Conservation (phyloP, 2,329 filamentous ascomycete genomes). For the Drechmeria coniospora region DNA sequence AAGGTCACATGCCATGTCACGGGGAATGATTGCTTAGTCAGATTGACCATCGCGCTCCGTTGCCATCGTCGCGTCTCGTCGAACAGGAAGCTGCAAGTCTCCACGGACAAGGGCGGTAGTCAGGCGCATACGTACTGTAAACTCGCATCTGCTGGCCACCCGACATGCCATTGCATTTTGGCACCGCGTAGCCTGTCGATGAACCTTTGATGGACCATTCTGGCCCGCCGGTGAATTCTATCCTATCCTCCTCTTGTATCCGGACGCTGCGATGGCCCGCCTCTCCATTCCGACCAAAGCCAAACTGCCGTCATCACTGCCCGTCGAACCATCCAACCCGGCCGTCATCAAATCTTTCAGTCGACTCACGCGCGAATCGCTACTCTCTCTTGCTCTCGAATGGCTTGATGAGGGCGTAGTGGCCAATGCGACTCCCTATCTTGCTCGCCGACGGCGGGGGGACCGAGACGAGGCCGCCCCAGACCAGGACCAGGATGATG, state of each 20-base stretch:
- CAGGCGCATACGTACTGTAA: too few relatives aligned
- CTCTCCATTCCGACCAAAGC: constrained; percentile 56
- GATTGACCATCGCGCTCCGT: too few relatives aligned
- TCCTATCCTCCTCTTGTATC: background rate
- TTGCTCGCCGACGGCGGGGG: constrained; percentile 11
- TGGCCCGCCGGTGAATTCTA: too few relatives aligned
- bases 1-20: too few relatives aligned
- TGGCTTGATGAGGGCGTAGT: constrained; percentile 61
- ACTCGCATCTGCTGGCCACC: too few relatives aligned
- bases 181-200: too few relatives aligned
- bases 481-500: constrained; percentile 28
- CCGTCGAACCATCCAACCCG: constrained; percentile 48
- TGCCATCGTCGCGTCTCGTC: too few relatives aligned
- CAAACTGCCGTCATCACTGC: constrained; percentile 55
- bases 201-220: too few relatives aligned
- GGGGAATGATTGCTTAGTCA: too few relatives aligned
- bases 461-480: constrained; percentile 5
- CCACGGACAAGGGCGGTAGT: too few relatives aligned
- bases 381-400: constrained; percentile 56
- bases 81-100: too few relatives aligned
- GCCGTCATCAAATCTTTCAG: constrained; percentile 50
- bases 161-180: too few relatives aligned
- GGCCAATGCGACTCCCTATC: constrained; percentile 29
- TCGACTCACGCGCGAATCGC: constrained; percentile 54
- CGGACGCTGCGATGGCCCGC: constrained; percentile 26